phyloP scores from a whole-genome alignment of 192 early-diverging fungal species.

The Podila horticola region DNA sequence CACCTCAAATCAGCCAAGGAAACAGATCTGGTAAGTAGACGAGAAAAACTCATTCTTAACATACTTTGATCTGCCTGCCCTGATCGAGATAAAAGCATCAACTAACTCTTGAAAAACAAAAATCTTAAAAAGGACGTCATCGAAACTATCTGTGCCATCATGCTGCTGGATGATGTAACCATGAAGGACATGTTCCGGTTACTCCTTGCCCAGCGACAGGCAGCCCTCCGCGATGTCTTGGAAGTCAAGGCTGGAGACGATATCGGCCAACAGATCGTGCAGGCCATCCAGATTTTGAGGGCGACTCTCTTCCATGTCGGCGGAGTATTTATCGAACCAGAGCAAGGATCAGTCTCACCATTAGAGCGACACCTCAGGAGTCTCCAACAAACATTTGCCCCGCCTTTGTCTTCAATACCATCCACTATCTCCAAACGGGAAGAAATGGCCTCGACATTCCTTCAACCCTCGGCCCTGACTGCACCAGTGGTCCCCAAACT shows the following conservation, averaged over 20 bases:
- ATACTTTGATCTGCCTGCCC: not conserved
- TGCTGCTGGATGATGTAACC: constrained; percentile 71
- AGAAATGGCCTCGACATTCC: not conserved
- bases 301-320: constrained; percentile 52
- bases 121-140: constrained; percentile 46
- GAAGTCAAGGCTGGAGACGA: constrained; percentile 11
- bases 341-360: constrained; percentile 15
- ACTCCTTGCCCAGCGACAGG: constrained; percentile 64
- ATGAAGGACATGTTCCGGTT: constrained; percentile 62
- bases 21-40: constrained; percentile 56
- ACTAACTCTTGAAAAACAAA: not conserved
- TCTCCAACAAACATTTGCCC: constrained; percentile 51
- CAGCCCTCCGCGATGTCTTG: constrained; percentile 55
- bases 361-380: constrained; percentile 46
- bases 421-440: not conserved
- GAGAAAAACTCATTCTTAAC: too few relatives aligned
- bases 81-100: not conserved
- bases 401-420: constrained; percentile 11
- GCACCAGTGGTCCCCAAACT: constrained; percentile 43
- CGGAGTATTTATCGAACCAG: constrained; percentile 37
- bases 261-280: constrained; percentile 51
- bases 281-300: constrained; percentile 53
- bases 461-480: not conserved
- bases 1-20: constrained; percentile 57
- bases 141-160: constrained; percentile 71